Evolutionary conservation across 1,139 yeast genomes (phyloP).

Genomic region (Pichia terricola): DNA sequence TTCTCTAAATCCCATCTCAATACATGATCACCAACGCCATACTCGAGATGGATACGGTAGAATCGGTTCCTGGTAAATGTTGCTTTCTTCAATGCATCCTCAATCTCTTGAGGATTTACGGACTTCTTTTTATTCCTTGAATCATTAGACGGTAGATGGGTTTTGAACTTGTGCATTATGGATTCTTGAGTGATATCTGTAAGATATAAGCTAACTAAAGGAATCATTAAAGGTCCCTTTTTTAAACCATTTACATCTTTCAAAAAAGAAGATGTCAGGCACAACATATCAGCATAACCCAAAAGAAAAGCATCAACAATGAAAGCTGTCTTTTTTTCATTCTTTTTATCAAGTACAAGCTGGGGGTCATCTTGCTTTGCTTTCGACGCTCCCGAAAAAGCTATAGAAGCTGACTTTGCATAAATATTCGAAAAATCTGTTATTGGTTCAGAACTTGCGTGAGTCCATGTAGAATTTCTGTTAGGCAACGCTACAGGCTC

Average conservation of each 20-base stretch:
- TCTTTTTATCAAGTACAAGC: constrained; percentile 13
- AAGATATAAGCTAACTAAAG: constrained; percentile 59
- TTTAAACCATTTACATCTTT: constrained; percentile 71
- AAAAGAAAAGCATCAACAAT: constrained; percentile 55
- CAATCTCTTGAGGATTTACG: background rate
- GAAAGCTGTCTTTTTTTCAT: constrained; percentile 42
- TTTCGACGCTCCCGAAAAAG: too few relatives aligned
- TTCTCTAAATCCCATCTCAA: constrained; percentile 75
- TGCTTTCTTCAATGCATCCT: constrained; percentile 4
- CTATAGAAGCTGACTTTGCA: too few relatives aligned
- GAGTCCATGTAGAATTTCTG: constrained; percentile 9
- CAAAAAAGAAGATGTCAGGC: constrained; percentile 66
- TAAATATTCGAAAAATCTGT: too few relatives aligned
- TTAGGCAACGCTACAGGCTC: constrained; percentile 8
- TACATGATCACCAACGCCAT: constrained; percentile 77
- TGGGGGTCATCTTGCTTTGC: constrained; percentile 4
- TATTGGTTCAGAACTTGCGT: too few relatives aligned
- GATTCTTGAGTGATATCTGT: constrained; percentile 37
- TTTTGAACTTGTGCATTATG: background rate
- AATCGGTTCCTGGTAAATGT: constrained; percentile 31
- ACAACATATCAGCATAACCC: constrained; percentile 73
- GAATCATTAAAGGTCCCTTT: constrained; percentile 73
- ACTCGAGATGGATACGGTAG: constrained; percentile 66
- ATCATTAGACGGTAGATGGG: background rate
- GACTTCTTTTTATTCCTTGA: background rate